Conservation (phyloP, 192 early-diverging fungal genomes). For the Podila horticola region DNA sequence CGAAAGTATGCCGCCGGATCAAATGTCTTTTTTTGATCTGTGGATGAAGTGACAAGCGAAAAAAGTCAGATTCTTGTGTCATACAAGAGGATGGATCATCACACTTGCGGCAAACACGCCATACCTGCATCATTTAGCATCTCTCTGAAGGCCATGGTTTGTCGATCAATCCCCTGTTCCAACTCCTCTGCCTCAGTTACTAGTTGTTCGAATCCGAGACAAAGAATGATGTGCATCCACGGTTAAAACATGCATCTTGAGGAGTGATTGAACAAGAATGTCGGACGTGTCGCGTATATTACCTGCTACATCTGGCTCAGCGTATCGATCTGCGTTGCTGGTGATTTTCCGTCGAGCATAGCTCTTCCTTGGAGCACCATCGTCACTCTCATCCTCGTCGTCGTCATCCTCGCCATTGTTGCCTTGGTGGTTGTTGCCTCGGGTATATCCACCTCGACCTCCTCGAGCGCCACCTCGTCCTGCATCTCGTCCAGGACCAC, state of each 20-base stretch:
- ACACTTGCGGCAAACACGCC: background rate
- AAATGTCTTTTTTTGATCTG: conserved; percentile 49
- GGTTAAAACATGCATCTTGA: too few relatives aligned
- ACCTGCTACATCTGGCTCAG: conserved; percentile 35
- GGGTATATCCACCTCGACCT: conserved; percentile 7
- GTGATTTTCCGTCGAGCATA: conserved; percentile 42
- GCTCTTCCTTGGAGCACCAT: conserved; percentile 20
- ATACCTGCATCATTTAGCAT: conserved; percentile 36
- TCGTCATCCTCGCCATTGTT: background rate
- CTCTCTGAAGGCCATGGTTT: conserved; percentile 42
- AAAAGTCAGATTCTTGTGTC: background rate
- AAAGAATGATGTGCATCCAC: background rate
- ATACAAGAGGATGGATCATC: background rate
- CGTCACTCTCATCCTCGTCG: conserved; percentile 10
- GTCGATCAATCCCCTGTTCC: conserved; percentile 49
- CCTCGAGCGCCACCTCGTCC: conserved; percentile 26
- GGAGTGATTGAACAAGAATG: too few relatives aligned
- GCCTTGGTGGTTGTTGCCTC: background rate
- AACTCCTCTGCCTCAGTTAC: conserved; percentile 43
- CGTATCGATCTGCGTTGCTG: conserved; percentile 44
- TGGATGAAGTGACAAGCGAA: background rate
- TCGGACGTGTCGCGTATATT: background rate
- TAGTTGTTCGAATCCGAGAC: background rate
- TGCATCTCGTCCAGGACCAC: conserved; percentile 5
- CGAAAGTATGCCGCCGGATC: conserved; percentile 49